phyloP scores from a whole-genome alignment of 2,329 filamentous ascomycete genomes.

The Fusarium sp. region DNA sequence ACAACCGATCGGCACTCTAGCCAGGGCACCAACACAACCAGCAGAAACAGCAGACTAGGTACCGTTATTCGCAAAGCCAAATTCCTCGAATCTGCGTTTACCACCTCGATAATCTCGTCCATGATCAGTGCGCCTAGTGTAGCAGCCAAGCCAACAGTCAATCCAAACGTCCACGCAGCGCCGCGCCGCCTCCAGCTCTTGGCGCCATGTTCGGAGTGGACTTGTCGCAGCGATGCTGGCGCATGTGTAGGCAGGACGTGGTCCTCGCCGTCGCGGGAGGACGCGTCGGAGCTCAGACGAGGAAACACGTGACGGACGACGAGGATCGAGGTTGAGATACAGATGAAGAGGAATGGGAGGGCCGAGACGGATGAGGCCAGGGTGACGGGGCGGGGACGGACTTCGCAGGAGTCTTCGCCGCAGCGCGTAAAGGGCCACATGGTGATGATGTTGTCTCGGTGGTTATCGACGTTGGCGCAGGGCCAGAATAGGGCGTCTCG shows the following conservation, averaged over 20 bases:
- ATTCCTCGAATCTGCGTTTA: constrained; percentile 72
- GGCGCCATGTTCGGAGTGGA: constrained; percentile 65
- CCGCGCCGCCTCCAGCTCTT: constrained; percentile 61
- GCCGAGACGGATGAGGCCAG: constrained; percentile 66
- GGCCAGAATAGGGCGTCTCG: constrained; percentile 9
- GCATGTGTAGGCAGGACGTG: constrained; percentile 70
- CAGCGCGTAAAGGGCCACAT: constrained; percentile 61
- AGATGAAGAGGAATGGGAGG: constrained; percentile 76
- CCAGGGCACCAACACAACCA: constrained; percentile 80
- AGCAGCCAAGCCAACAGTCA: constrained; percentile 78
- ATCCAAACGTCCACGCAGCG: constrained; percentile 74
- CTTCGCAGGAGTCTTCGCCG: constrained; percentile 63
- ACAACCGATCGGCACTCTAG: constrained; percentile 77
- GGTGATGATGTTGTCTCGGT: constrained; percentile 9
- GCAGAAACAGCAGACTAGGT: constrained; percentile 73
- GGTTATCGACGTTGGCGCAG: constrained; percentile 10
- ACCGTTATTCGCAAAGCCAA: constrained; percentile 75
- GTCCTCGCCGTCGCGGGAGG: constrained; percentile 63
- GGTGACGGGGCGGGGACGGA: constrained; percentile 53
- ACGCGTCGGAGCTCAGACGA: constrained; percentile 67
- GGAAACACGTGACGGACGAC: constrained; percentile 77
- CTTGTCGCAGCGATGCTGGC: constrained; percentile 66
- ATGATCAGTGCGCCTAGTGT: constrained; percentile 83
- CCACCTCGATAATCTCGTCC: constrained; percentile 81
- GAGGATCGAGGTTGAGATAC: constrained; percentile 67